Conservation (phyloP, 73 alveolate genomes). For the Tetrahymena elliotti region DNA sequence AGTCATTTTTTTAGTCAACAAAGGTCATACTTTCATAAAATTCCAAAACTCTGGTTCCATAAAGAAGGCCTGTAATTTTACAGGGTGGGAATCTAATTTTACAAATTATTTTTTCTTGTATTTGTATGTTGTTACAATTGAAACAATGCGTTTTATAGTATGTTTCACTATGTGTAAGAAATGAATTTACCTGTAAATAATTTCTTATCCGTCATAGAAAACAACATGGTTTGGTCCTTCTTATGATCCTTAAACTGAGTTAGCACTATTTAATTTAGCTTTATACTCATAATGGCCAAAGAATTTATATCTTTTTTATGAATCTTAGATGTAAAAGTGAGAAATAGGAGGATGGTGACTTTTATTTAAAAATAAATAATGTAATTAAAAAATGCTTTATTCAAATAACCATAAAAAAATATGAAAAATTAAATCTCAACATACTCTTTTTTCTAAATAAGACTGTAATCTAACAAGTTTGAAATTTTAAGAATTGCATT, state of each 20-base stretch:
- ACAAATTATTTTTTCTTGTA: not conserved
- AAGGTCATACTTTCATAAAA: constrained; percentile 27
- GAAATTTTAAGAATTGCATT: too few relatives aligned
- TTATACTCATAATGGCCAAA: constrained; percentile 44
- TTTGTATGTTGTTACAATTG: too few relatives aligned
- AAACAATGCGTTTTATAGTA: too few relatives aligned
- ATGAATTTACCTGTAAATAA: not conserved
- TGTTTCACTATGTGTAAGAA: too few relatives aligned
- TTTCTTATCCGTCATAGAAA: constrained; percentile 38
- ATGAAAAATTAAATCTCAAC: too few relatives aligned
- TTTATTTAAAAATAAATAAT: not conserved
- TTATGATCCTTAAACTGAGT: constrained; percentile 43
- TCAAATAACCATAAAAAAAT: not conserved
- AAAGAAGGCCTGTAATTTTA: constrained; percentile 17
- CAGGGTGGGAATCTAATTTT: constrained; percentile 28
- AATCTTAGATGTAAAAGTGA: constrained; percentile 14
- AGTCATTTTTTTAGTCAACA: constrained; percentile 25
- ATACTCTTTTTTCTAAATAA: too few relatives aligned
- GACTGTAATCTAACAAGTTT: too few relatives aligned
- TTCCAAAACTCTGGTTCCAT: constrained; percentile 36
- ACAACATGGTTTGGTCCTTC: constrained; percentile 32
- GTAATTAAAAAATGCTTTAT: not conserved
- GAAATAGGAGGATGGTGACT: constrained; percentile 46
- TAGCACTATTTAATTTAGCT: constrained; percentile 29
- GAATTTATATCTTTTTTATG: constrained; percentile 4